Evolutionary conservation across 2,329 filamentous ascomycete genomes (phyloP), one percentile per base, ranked within the genome.

Genomic region (Verruconis gallopava): DNA sequence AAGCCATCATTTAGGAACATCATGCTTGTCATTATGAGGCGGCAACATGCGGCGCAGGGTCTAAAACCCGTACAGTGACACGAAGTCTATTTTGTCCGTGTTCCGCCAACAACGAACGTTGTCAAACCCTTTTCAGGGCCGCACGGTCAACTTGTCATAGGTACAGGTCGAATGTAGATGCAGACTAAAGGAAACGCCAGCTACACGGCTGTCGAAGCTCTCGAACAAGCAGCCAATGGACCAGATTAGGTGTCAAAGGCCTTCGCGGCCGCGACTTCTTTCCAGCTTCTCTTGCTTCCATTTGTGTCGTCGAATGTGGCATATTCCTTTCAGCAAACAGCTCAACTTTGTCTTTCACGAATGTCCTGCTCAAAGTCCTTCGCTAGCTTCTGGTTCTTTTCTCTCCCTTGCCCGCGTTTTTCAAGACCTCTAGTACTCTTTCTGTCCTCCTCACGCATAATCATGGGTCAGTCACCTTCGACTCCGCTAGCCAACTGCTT

Each of bases 401-500:
- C n/a, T n/a, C 6, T 30, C n/a, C 25, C 25, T 30, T 30, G 9
- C 25, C n/a, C n/a, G 25, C 25, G n/a, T 9, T 30, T n/a, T 9
- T 30, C 6, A n/a, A 9, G n/a, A n/a, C 25, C 19, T 3, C 22
- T 40, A n/a, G 4, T 15, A 14, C 11, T 20, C n/a, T 3, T 18
- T 6, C 21, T 19, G 3, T 34, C 30, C 6, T 5, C 12, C 6
- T 4, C 28, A 20, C 9, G 17, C 3, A 13, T 20, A 20, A 36
- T 12, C 17, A 41, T 41, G 39, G 39, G 30, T 14, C 15, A 35
- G 15, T 25, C 13, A 4, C 25, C 17, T 14, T 41, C 39, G 11
- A 18, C 39, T 4, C 15, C 3, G 5, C 6, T n/a, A 30, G 25
- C 25, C 25, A 30, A 30, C n/a, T 41, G 39, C 14, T 20, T 41